phyloP scores from a whole-genome alignment of 2,329 filamentous ascomycete genomes.

The Pseudocercospora ulei region DNA sequence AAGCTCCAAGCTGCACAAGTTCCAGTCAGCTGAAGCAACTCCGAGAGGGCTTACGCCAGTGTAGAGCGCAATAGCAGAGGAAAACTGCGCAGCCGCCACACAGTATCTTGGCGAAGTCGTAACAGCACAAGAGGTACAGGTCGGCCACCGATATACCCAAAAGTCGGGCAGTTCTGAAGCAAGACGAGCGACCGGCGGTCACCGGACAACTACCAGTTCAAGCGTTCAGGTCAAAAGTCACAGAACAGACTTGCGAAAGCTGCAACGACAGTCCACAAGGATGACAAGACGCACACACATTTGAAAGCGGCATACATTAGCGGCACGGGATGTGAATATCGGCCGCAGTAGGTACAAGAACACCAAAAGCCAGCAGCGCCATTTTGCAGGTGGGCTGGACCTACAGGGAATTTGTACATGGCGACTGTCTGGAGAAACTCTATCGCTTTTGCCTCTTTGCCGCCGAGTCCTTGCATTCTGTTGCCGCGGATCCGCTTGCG shows the following conservation, averaged over 20 bases:
- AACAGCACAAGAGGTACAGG: no score
- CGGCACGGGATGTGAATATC: conserved; percentile 4
- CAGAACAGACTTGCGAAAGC: background rate
- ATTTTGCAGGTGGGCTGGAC: background rate
- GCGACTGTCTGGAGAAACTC: conserved; percentile 7
- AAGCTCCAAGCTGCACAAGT: conserved; percentile 17
- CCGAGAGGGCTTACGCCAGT: no score
- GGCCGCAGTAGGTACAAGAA: conserved; percentile 3
- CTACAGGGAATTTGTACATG: background rate
- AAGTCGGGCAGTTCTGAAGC: no score
- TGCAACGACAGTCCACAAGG: background rate
- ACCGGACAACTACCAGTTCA: background rate
- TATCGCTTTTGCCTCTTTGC: conserved; percentile 10
- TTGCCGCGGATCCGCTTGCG: background rate
- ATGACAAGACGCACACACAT: conserved; percentile 3
- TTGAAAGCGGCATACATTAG: conserved; percentile 4
- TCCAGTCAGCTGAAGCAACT: conserved; percentile 2
- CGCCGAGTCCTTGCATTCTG: no score
- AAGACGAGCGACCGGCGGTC: background rate
- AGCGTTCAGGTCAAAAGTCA: background rate
- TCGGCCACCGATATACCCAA: no score
- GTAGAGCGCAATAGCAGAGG: background rate
- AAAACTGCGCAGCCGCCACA: background rate
- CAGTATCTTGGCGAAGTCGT: no score
- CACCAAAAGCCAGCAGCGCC: background rate